Base-by-base conservation (phyloP, 192 early-diverging fungal genomes). In the Gorgonomyces haynaldii region DNA sequence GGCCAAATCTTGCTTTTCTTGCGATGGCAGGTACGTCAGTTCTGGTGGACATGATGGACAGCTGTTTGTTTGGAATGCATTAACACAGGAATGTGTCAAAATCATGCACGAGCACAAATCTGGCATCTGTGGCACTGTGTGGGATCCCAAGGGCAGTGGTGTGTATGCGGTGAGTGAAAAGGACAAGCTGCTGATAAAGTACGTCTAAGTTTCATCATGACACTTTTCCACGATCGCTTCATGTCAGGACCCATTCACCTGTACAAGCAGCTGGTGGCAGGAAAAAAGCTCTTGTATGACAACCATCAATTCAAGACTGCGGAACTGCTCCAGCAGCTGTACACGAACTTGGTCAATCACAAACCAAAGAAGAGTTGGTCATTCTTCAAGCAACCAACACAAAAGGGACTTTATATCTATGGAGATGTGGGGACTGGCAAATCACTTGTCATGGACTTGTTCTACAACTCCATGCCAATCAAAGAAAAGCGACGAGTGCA, bases 401-500 rank as follows among this genome's bases (percentile, higher is more conserved):
- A 64, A 23, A 54, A 24, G 16, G 64, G 69, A 6, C 58, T 73
- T 2, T 73, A 73, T 50, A 41, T 69, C 28, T 58, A 58, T 38
- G 65, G 70, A 1, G 56, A 56, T 26, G 66, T 73, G 29, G 70
- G 67, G 50, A 91, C 89, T 0, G 95, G 95, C 31, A 21, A 37
- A 16, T 45, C 28, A 45, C 16, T 40, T 16, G 8, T 46, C 20
- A 30, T 35, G 23, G 65, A 98, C 60, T 64, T 98, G 41, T 91
- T 98, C 49, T 98, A 84, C 66, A 73, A 87, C 61, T 74, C 85
- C 0, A 56, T 88, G 4, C 64, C 70, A 5, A 78, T 81, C 1
- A 34, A 58, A 4, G 62, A 82, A 23, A 94, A 94, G 58, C 75
- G 84, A 17, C 81, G 95, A 1, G 78, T 95, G 15, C 95, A 98